These are phyloP conservation scores for Cadophora malorum DNA, from an alignment of 2,329 filamentous ascomycete genomes.

Conservation along the genomic window DNA sequence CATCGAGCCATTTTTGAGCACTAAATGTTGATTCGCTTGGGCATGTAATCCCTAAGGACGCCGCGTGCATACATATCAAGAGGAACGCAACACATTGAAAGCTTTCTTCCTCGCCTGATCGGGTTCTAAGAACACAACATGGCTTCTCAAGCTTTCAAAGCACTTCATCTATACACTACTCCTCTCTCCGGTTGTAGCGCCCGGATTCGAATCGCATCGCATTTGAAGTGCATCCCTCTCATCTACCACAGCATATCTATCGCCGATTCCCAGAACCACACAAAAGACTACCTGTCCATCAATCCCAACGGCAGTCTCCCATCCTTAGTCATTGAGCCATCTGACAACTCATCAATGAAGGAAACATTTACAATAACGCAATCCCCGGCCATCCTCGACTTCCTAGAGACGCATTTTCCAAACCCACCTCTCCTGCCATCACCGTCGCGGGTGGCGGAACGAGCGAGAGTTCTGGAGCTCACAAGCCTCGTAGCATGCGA, in stretches of 20 bases:
- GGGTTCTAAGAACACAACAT: neutral
- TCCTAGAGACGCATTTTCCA: constrained; percentile 28
- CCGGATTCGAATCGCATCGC: constrained; percentile 25
- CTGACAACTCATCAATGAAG: neutral
- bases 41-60: too few relatives aligned
- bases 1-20: too few relatives aligned
- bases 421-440: constrained; percentile 20
- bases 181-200: constrained; percentile 29
- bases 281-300: constrained; percentile 22
- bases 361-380: constrained; percentile 27
- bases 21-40: neutral
- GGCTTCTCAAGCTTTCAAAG: constrained; percentile 18
- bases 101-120: neutral
- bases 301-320: constrained; percentile 30
- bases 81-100: neutral
- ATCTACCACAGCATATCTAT: constrained; percentile 26
- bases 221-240: constrained; percentile 27
- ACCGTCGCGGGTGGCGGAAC: neutral
- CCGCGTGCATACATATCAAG: neutral
- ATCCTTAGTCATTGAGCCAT: constrained; percentile 21
- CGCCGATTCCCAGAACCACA: constrained; percentile 9
- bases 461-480: constrained; percentile 25
- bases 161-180: constrained; percentile 25
- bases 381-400: constrained; percentile 30
- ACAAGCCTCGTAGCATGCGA: constrained; percentile 29